Conservation (phyloP, 2,329 filamentous ascomycete species). For the Raffaelea ambrosiae region DNA sequence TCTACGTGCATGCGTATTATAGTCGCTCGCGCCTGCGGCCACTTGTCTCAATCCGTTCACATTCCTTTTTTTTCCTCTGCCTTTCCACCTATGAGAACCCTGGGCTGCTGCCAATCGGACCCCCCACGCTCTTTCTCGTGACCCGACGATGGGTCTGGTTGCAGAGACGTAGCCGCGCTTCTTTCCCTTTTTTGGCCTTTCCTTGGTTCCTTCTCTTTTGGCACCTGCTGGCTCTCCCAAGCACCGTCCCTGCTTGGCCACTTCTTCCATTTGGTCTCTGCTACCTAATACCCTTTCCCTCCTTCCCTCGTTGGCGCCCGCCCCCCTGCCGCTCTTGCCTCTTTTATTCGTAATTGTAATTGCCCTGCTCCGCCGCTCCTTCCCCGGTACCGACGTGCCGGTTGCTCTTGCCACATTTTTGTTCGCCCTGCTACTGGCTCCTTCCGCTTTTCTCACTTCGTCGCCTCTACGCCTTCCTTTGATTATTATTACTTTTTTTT, state of each 20-base stretch:
- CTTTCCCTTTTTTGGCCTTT: neutral
- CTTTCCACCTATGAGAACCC: too few species aligned
- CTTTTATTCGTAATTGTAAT: neutral
- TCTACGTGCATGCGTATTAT: too few species aligned
- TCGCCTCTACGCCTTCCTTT: neutral
- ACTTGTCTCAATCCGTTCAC: too few species aligned
- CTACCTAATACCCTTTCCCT: neutral
- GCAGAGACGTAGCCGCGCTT: neutral
- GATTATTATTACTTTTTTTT: neutral
- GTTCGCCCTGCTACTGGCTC: neutral
- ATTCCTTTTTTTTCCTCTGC: neutral
- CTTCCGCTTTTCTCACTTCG: neutral
- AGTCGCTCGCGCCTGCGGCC: too few species aligned
- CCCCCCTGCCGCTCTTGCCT: neutral
- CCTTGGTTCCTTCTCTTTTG: neutral
- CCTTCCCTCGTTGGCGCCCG: neutral
- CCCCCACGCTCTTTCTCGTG: neutral
- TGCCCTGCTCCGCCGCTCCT: neutral
- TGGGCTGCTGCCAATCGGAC: neutral
- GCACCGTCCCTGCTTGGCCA: too few species aligned
- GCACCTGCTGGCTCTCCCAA: too few species aligned
- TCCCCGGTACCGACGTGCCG: neutral
- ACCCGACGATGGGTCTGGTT: neutral
- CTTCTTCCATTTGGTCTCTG: neutral
- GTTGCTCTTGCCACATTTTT: neutral